These are phyloP conservation scores for Ceratocystis cacaofunesta DNA, from an alignment of 2,329 filamentous ascomycete genomes.

Conservation along the genomic window DNA sequence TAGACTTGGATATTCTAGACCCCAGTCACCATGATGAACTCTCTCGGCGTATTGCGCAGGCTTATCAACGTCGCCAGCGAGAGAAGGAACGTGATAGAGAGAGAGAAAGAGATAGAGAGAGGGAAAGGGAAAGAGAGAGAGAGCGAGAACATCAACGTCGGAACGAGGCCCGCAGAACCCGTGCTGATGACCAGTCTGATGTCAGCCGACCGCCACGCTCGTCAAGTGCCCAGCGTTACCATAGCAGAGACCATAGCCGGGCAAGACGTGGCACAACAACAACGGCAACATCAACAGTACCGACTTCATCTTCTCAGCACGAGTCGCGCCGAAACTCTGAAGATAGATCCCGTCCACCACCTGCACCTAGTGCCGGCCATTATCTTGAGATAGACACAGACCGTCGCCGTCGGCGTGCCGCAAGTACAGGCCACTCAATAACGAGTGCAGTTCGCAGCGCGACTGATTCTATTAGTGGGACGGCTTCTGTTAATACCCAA, in stretches of 20 bases:
- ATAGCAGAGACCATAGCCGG: slow-evolving; percentile 18
- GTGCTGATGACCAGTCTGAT: not conserved
- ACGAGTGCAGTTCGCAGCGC: slow-evolving; percentile 30
- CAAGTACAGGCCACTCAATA: slow-evolving; percentile 29
- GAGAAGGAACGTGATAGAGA: slow-evolving; percentile 28
- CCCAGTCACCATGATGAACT: slow-evolving; percentile 75
- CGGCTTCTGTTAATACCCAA: slow-evolving; percentile 31
- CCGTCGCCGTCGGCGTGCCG: slow-evolving; percentile 33
- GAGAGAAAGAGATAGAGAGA: not conserved
- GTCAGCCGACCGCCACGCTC: slow-evolving; percentile 21
- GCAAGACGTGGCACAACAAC: not conserved
- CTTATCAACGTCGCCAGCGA: slow-evolving; percentile 62
- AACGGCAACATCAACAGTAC: not conserved
- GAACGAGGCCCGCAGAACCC: slow-evolving; percentile 1
- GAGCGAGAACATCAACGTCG: slow-evolving; percentile 10
- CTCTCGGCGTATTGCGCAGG: slow-evolving; percentile 78
- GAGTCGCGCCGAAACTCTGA: slow-evolving; percentile 30
- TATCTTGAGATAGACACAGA: slow-evolving; percentile 30
- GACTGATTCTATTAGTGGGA: slow-evolving; percentile 33
- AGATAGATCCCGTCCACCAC: slow-evolving; percentile 38
- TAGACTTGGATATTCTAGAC: slow-evolving; percentile 79
- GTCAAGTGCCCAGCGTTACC: slow-evolving; percentile 19
- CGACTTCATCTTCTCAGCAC: not conserved
- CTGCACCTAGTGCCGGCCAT: slow-evolving; percentile 29
- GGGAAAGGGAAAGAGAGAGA: slow-evolving; percentile 7